Conservation (phyloP, 176 grass and related monocot genomes). For the Thinopyrum elongatum region DNA sequence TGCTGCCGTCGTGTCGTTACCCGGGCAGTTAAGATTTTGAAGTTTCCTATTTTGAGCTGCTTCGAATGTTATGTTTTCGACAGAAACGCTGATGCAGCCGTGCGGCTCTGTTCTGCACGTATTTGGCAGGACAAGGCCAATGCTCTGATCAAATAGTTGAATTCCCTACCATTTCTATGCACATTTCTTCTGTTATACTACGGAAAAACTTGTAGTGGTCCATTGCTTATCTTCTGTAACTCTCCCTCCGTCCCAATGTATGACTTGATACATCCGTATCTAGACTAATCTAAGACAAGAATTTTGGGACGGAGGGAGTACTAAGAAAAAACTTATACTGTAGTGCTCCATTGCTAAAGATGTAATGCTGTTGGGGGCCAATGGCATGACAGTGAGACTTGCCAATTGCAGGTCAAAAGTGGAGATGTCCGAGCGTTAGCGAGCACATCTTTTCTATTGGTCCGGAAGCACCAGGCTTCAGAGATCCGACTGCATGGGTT, state of each 20-base stretch:
- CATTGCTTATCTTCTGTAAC: not conserved
- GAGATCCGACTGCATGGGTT: slow-evolving; percentile 91
- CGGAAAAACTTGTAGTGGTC: not conserved
- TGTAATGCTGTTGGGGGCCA: slow-evolving; percentile 1
- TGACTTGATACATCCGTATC: no score
- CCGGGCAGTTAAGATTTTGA: not conserved
- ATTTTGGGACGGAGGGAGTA: no score
- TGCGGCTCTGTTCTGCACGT: not conserved
- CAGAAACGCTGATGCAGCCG: not conserved
- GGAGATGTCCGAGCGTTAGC: slow-evolving; percentile 75
- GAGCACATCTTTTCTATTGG: slow-evolving; percentile 80
- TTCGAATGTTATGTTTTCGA: not conserved
- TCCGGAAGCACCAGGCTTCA: slow-evolving; percentile 73
- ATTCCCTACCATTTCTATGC: not conserved
- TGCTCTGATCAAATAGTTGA: not conserved
- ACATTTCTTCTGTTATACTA: not conserved
- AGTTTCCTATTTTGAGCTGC: not conserved
- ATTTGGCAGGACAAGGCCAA: not conserved
- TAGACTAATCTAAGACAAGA: no score
- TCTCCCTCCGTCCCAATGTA: no score
- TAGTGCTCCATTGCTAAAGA: slow-evolving; percentile 12
- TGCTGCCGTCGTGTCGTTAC: not conserved
- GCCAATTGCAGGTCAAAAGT: slow-evolving; percentile 62
- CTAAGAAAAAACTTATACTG: not conserved
- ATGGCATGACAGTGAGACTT: not conserved